These are phyloP conservation scores for Xylaria multiplex DNA, from an alignment of 2,329 filamentous ascomycete species.

Conservation along the genomic window DNA sequence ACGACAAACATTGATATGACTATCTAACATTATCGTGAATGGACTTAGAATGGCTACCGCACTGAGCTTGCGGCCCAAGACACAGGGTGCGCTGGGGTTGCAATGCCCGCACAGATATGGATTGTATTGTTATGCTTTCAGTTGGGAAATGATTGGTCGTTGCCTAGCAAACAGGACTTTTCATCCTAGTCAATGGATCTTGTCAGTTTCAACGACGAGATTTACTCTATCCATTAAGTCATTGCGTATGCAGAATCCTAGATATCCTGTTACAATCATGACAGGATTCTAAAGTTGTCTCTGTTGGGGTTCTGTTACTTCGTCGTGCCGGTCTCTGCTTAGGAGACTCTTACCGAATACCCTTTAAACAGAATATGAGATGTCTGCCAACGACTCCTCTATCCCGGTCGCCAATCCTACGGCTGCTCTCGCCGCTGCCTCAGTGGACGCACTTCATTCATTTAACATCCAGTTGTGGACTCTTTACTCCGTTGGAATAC, in stretches of 20 bases:
- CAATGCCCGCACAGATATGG: neutral
- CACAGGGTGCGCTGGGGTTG: neutral
- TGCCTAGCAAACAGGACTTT: neutral
- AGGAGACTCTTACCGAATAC: neutral
- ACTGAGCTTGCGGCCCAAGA: neutral
- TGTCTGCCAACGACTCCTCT: conserved; percentile 18
- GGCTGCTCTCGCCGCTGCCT: conserved; percentile 35
- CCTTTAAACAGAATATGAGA: neutral
- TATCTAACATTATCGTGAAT: neutral
- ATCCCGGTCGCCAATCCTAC: conserved; percentile 9
- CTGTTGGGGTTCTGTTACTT: neutral
- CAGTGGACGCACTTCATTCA: conserved; percentile 38
- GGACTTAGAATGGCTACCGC: neutral
- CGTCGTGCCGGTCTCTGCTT: neutral
- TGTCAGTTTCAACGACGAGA: no score
- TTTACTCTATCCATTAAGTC: neutral
- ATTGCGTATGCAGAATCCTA: neutral
- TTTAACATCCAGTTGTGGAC: conserved; percentile 53
- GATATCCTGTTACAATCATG: neutral
- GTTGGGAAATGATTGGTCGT: neutral
- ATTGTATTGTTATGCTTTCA: neutral
- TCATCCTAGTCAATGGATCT: no score
- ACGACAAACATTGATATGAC: neutral
- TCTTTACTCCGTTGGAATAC: conserved; percentile 49
- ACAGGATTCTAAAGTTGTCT: neutral